Evolutionary conservation across 331 rosid genomes (phyloP).

Genomic region (Saraca asoca): DNA sequence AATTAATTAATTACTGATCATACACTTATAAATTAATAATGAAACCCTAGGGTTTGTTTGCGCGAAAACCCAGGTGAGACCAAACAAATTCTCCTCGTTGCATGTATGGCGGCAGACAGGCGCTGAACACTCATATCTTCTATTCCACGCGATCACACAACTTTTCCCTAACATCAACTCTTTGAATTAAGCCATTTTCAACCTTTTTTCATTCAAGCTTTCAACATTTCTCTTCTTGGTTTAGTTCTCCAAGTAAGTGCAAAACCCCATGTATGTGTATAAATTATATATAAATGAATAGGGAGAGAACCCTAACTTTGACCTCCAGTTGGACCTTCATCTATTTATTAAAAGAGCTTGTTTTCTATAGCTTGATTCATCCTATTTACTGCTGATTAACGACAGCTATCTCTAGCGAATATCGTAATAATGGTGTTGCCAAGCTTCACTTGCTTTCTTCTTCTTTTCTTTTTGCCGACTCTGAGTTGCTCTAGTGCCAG

Average conservation of each 20-base stretch:
- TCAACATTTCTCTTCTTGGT: constrained; percentile 1
- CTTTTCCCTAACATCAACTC: constrained; percentile 37
- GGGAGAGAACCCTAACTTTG: constrained; percentile 36
- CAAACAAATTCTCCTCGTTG: constrained; percentile 48
- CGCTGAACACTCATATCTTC: constrained; percentile 60
- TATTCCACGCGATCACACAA: constrained; percentile 52
- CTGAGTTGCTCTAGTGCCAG: constrained; percentile 32
- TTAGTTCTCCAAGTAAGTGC: constrained; percentile 42
- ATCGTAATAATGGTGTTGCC: constrained; percentile 42
- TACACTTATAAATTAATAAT: not conserved
- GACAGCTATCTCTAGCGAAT: constrained; percentile 21
- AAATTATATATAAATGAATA: constrained; percentile 16
- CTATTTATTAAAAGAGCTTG: constrained; percentile 24
- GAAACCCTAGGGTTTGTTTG: not conserved
- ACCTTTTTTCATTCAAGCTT: constrained; percentile 1
- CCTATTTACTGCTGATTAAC: constrained; percentile 12
- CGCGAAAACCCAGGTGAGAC: not conserved
- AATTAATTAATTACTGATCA: not conserved
- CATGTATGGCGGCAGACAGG: constrained; percentile 74
- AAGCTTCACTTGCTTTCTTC: constrained; percentile 36
- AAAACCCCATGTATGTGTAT: not conserved
- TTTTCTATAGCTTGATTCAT: constrained; percentile 30
- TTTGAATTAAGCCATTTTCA: constrained; percentile 17
- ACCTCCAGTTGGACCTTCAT: constrained; percentile 38
- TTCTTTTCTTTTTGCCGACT: constrained; percentile 37